phyloP scores from a whole-genome alignment of 2,329 filamentous ascomycete genomes.

The Ophiostoma novo-ulmi region DNA sequence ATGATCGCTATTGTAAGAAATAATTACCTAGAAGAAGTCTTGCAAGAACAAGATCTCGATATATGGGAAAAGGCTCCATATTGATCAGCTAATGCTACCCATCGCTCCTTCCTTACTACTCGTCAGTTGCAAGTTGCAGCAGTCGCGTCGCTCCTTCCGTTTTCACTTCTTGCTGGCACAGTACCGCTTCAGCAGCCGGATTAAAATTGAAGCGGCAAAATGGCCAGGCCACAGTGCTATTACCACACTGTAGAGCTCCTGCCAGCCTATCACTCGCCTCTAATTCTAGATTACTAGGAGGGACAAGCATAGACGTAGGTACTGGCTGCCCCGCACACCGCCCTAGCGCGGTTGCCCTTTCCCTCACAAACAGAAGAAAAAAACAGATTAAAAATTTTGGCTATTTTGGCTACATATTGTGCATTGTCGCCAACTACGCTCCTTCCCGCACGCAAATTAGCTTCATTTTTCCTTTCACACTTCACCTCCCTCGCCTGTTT shows the following conservation, averaged over 20 bases:
- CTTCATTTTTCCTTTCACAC: background rate
- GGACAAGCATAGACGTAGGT: background rate
- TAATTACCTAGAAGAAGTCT: too few relatives aligned
- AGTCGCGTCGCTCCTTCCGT: background rate
- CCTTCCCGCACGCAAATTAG: conserved; percentile 17
- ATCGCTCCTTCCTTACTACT: background rate
- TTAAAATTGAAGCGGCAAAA: conserved; percentile 8
- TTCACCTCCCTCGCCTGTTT: conserved; percentile 14
- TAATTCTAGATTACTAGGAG: conserved; percentile 23
- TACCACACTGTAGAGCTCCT: background rate
- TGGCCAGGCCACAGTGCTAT: conserved; percentile 4
- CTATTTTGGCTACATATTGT: conserved; percentile 20
- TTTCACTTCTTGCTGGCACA: background rate
- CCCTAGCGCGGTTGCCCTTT: conserved; percentile 27
- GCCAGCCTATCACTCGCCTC: conserved; percentile 24
- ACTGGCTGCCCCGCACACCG: conserved; percentile 24
- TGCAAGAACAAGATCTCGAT: too few relatives aligned
- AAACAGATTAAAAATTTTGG: conserved; percentile 19
- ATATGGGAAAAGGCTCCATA: background rate
- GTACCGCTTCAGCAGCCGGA: conserved; percentile 2
- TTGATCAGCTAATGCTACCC: background rate
- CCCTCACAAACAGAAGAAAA: conserved; percentile 24
- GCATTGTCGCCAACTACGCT: conserved; percentile 21
- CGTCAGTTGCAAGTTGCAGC: background rate
- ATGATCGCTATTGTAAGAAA: too few relatives aligned